Evolutionary conservation across 140 eudicot species (phyloP).

Genomic region (Senecio squalidus): DNA sequence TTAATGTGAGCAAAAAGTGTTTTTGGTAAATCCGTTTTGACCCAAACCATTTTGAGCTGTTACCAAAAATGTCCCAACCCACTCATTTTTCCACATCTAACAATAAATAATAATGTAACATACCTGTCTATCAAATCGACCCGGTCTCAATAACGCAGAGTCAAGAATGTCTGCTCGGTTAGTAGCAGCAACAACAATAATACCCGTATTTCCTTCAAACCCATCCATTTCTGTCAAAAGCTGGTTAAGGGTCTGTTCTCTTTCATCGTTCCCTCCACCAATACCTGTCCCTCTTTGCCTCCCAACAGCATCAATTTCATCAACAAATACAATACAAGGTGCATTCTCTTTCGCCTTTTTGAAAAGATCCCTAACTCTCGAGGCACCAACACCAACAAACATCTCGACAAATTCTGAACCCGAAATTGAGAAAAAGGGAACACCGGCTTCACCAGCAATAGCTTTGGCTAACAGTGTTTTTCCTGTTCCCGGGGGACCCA

Average conservation of each 20-base stretch:
- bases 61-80: not conserved
- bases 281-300: conserved; percentile 94
- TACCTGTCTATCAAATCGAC: conserved; percentile 97
- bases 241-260: conserved; percentile 94
- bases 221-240: conserved; percentile 98
- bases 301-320: conserved; percentile 99
- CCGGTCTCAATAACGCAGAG: conserved; percentile 94
- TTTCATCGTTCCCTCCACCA: conserved; percentile 94
- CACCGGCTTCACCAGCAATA: conserved; percentile 99
- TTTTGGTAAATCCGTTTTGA: too few species aligned
- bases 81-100: not conserved
- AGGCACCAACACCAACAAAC: conserved; percentile 99
- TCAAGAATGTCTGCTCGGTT: conserved; percentile 96
- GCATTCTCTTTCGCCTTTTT: conserved; percentile 96
- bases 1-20: too few species aligned
- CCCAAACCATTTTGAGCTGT: not conserved
- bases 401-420: conserved; percentile 98
- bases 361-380: conserved; percentile 91
- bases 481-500: conserved; percentile 99
- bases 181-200: conserved; percentile 93
- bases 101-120: not conserved
- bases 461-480: conserved; percentile 94
- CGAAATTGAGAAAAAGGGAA: conserved; percentile 90
- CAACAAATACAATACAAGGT: conserved; percentile 95
- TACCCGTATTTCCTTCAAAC: conserved; percentile 88